Percentiles rank a stretch among this genome's conserved stretches.
Conservation (phyloP, 2,329 filamentous ascomycete species). For the Drechslera avenae region DNA sequence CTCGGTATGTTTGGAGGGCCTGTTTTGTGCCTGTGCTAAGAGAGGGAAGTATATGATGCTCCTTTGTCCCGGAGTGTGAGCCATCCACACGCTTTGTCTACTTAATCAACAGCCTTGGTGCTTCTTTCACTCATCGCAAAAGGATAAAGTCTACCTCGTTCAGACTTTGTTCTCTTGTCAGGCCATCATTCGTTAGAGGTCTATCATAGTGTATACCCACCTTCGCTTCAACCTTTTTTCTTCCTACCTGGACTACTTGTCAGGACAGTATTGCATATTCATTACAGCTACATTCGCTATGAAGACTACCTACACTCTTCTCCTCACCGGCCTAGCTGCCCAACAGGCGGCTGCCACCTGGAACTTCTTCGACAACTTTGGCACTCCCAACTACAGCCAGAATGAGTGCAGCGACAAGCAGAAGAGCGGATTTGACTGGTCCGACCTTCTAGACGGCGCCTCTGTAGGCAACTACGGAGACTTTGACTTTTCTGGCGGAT, state of each 20-base stretch:
- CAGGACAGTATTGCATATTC: conserved; percentile 6
- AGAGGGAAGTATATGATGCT: conserved; percentile 36
- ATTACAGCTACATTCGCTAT: conserved; percentile 41
- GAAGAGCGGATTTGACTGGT: conserved; percentile 73
- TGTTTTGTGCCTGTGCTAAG: conserved; percentile 33
- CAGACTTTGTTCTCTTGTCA: conserved; percentile 8
- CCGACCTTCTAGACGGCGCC: conserved; percentile 56
- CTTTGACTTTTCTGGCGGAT: conserved; percentile 68
- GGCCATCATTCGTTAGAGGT: conserved; percentile 30
- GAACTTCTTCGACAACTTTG: conserved; percentile 61
- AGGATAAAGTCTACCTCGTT: conserved; percentile 41
- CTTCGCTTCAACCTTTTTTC: background rate
- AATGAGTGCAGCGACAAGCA: conserved; percentile 79
- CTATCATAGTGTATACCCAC: conserved; percentile 17
- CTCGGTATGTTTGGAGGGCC: conserved; percentile 27
- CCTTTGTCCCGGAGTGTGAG: conserved; percentile 19
- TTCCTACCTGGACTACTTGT: no score
- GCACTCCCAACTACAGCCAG: conserved; percentile 72
- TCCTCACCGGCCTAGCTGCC: conserved; percentile 54
- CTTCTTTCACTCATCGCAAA: conserved; percentile 26
- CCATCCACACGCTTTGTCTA: conserved; percentile 19
- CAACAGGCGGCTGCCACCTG: conserved; percentile 57
- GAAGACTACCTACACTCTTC: conserved; percentile 51
- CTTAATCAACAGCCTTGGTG: conserved; percentile 22
- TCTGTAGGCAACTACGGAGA: conserved; percentile 69